phyloP scores from a whole-genome alignment of 1,284 basidiomycete species.

The Cutaneotrichosporon daszewskae region DNA sequence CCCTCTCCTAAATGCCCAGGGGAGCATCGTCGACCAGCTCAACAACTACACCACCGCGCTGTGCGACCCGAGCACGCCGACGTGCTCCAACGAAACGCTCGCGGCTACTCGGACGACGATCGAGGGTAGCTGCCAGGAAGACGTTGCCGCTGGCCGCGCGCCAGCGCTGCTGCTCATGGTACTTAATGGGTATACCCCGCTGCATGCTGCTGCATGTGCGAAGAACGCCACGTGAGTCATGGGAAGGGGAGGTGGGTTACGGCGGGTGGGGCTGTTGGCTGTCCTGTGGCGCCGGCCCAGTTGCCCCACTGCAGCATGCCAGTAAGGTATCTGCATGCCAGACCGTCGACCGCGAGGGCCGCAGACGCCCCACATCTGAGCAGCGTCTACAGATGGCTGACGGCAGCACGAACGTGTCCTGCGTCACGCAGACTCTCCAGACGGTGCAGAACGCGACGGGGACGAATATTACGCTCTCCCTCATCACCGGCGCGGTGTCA shows the following conservation, averaged over 20 bases:
- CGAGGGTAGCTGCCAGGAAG: too few species aligned
- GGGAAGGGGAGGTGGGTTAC: too few species aligned
- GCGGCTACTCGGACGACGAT: too few species aligned
- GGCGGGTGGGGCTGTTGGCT: too few species aligned
- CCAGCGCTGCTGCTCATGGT: too few species aligned
- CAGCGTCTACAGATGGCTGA: slow-evolving; percentile 1
- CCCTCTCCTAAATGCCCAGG: slow-evolving; percentile 20
- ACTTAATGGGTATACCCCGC: slow-evolving; percentile 34
- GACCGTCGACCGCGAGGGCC: too few species aligned
- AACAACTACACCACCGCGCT: slow-evolving; percentile 35
- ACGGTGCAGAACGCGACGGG: slow-evolving; percentile 32
- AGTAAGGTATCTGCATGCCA: too few species aligned
- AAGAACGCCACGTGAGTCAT: slow-evolving; percentile 39
- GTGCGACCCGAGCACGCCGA: slow-evolving; percentile 29
- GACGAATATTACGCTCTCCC: slow-evolving; percentile 20
- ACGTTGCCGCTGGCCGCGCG: too few species aligned
- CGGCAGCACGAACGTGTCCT: slow-evolving; percentile 33
- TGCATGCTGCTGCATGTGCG: slow-evolving; percentile 34
- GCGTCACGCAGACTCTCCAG: slow-evolving; percentile 31
- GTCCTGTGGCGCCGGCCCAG: too few species aligned
- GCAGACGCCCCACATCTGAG: too few species aligned
- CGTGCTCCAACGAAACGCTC: slow-evolving; percentile 38
- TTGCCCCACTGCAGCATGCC: too few species aligned
- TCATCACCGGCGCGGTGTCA: slow-evolving; percentile 26
- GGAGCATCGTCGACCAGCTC: slow-evolving; percentile 28